Percentiles rank a stretch among this genome's conserved stretches.
phyloP scores from a whole-genome alignment of 169 alveolate species.

The Plasmodium vinckei region DNA sequence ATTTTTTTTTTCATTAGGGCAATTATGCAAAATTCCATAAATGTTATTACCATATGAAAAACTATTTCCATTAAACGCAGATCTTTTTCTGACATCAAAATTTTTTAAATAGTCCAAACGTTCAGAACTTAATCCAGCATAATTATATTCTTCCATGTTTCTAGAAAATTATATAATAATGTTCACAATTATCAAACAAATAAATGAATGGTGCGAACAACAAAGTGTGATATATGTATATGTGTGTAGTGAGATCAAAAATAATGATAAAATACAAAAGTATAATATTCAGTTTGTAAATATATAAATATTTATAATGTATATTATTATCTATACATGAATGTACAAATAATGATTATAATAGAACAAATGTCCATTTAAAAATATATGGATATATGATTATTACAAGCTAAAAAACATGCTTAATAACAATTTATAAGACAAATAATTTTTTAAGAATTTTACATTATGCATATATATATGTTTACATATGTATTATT shows the following conservation, averaged over 20 bases:
- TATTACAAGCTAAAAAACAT: conserved; percentile 17
- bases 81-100: conserved; percentile 38
- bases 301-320: background rate
- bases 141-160: conserved; percentile 34
- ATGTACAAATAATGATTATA: background rate
- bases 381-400: background rate
- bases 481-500: background rate
- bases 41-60: conserved; percentile 53
- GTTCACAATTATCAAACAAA: background rate
- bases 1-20: conserved; percentile 19
- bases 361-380: background rate
- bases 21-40: conserved; percentile 61
- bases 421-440: conserved; percentile 2
- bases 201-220: background rate
- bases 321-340: background rate
- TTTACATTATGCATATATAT: conserved; percentile 1
- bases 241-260: conserved; percentile 6
- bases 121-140: conserved; percentile 72
- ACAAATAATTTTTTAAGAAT: conserved; percentile 18
- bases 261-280: background rate
- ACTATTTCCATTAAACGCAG: conserved; percentile 14
- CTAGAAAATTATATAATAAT: background rate
- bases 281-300: background rate
- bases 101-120: conserved; percentile 49
- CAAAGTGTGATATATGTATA: background rate